Evolutionary conservation across 495 filamentous ascomycete genomes (phyloP).

Genomic region (Penicillium lividum): DNA sequence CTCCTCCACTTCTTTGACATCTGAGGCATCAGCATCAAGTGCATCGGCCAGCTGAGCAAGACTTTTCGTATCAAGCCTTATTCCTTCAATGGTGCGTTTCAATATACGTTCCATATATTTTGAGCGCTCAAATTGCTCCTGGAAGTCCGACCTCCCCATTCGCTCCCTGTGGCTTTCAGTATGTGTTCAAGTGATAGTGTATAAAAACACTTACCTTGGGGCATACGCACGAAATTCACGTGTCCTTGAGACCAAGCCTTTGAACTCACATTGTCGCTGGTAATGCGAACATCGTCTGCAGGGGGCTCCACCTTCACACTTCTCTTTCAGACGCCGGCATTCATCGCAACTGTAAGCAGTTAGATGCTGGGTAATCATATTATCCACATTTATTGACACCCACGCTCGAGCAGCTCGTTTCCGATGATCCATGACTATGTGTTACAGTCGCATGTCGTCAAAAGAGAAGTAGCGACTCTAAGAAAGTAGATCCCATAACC

Average conservation of each 20-base stretch:
- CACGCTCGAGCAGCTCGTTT: constrained; percentile 15
- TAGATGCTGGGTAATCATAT: not conserved
- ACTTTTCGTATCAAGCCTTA: constrained; percentile 24
- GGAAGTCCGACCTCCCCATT: constrained; percentile 17
- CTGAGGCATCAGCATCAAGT: constrained; percentile 16
- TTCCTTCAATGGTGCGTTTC: constrained; percentile 22
- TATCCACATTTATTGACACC: not conserved
- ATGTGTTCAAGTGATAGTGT: not conserved
- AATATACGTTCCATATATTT: constrained; percentile 33
- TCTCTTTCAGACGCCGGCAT: constrained; percentile 30
- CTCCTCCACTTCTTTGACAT: constrained; percentile 20
- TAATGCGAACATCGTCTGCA: constrained; percentile 34
- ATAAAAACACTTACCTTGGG: constrained; percentile 10
- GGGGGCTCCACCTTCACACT: constrained; percentile 36
- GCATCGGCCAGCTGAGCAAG: constrained; percentile 23
- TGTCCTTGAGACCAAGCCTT: constrained; percentile 11
- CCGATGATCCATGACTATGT: constrained; percentile 7
- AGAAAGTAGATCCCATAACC: not conserved
- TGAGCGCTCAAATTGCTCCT: constrained; percentile 24
- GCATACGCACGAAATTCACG: constrained; percentile 19
- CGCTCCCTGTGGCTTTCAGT: constrained; percentile 15
- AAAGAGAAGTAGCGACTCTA: not conserved
- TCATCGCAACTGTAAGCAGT: constrained; percentile 24
- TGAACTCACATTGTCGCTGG: constrained; percentile 31
- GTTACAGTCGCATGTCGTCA: not conserved